Conservation (phyloP, 2,329 filamentous ascomycete species). For the Tolypocladium capitatum region DNA sequence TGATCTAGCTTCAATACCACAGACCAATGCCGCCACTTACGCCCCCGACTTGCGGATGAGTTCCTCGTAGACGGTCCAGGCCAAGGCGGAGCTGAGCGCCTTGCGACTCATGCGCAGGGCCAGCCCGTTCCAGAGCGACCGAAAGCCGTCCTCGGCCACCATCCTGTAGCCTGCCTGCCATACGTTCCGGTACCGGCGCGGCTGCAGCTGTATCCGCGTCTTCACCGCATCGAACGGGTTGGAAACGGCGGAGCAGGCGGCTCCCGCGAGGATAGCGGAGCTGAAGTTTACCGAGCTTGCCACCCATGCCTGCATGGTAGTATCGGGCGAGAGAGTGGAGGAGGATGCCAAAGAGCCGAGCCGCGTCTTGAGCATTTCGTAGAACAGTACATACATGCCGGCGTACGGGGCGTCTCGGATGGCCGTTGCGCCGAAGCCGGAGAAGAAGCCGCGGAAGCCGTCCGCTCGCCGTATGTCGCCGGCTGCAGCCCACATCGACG, state of each 20-base stretch:
- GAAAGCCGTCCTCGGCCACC: constrained; percentile 66
- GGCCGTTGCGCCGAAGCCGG: constrained; percentile 86
- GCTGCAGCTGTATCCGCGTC: constrained; percentile 85
- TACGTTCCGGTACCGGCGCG: constrained; percentile 70
- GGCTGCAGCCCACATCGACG: constrained; percentile 58
- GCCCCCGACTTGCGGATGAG: constrained; percentile 50
- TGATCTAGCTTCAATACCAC: background rate
- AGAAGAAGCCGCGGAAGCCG: constrained; percentile 76
- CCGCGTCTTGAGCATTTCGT: constrained; percentile 67
- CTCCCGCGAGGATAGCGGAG: constrained; percentile 69
- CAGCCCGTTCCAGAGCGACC: constrained; percentile 74
- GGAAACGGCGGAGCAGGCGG: constrained; percentile 72
- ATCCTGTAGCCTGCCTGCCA: constrained; percentile 63
- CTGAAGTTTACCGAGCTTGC: constrained; percentile 68
- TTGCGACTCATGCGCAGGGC: constrained; percentile 81
- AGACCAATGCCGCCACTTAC: background rate
- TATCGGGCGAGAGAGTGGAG: constrained; percentile 3
- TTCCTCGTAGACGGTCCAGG: constrained; percentile 96
- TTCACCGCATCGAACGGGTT: constrained; percentile 98
- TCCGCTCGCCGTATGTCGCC: constrained; percentile 61
- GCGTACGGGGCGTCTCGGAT: constrained; percentile 94
- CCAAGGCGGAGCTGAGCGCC: constrained; percentile 82
- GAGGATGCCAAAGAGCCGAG: constrained; percentile 23
- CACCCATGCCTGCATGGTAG: constrained; percentile 16
- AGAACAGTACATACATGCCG: constrained; percentile 85